These are phyloP conservation scores for Cornus kousa DNA, from an alignment of 148 eudicot species.

Conservation along the genomic window DNA sequence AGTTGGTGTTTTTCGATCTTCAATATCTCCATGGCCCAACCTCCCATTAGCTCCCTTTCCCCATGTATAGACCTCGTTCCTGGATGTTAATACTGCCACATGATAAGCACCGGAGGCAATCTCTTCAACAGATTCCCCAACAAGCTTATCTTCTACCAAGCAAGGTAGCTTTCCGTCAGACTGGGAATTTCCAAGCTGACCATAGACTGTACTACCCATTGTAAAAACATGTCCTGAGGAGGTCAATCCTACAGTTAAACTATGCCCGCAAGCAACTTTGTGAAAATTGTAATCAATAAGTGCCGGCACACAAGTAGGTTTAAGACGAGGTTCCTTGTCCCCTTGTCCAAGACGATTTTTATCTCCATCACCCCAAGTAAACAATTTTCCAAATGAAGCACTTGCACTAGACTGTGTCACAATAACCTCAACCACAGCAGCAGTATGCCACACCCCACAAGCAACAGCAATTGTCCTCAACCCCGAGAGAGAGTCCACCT, in stretches of 20 bases:
- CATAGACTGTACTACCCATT: conserved; percentile 95
- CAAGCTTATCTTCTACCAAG: conserved; percentile 70
- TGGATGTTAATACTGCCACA: conserved; percentile 74
- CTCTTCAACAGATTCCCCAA: conserved; percentile 68
- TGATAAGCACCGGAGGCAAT: conserved; percentile 93
- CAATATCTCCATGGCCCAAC: conserved; percentile 90
- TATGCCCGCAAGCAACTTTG: conserved; percentile 94
- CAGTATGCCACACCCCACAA: conserved; percentile 99
- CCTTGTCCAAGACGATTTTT: conserved; percentile 97
- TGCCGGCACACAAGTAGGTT: conserved; percentile 90
- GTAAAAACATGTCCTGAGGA: conserved; percentile 77
- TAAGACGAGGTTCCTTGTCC: conserved; percentile 81
- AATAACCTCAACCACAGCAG: conserved; percentile 92
- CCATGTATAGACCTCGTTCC: conserved; percentile 94
- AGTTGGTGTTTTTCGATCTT: conserved; percentile 81
- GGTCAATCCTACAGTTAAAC: conserved; percentile 84
- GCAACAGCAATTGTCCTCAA: conserved; percentile 85
- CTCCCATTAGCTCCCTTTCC: conserved; percentile 99
- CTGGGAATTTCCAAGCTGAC: conserved; percentile 83
- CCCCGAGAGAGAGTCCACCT: conserved; percentile 84
- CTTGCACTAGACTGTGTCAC: conserved; percentile 71
- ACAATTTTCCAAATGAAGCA: conserved; percentile 75
- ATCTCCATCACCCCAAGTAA: conserved; percentile 99
- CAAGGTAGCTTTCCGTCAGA: conserved; percentile 86
- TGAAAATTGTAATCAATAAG: conserved; percentile 82